Evolutionary conservation across 1,139 yeast genomes (phyloP).

Genomic region (Petasospora rhodanensis): DNA sequence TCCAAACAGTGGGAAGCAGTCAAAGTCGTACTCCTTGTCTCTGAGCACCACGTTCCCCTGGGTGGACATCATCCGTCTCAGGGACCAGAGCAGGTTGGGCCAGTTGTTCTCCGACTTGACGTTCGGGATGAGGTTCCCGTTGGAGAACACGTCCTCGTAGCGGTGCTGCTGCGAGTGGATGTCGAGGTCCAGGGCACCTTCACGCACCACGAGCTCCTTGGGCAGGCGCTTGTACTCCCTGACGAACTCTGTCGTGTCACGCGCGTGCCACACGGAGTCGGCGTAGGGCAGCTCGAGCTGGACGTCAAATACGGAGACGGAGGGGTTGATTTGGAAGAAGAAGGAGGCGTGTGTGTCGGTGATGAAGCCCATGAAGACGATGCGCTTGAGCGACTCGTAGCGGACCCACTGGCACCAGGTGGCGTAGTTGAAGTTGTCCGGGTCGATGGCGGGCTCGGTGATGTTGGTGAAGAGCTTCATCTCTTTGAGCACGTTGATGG

Average conservation of each 20-base stretch:
- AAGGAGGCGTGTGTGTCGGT: slow-evolving; percentile 29
- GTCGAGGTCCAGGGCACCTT: slow-evolving; percentile 8
- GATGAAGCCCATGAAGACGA: slow-evolving; percentile 29
- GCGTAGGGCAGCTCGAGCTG: slow-evolving; percentile 39
- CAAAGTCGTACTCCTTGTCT: slow-evolving; percentile 32
- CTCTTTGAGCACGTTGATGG: slow-evolving; percentile 25
- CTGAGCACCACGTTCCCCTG: slow-evolving; percentile 26
- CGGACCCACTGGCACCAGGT: slow-evolving; percentile 31
- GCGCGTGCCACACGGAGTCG: slow-evolving; percentile 39
- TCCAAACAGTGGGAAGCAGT: slow-evolving; percentile 38
- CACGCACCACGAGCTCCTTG: slow-evolving; percentile 25
- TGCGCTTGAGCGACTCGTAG: slow-evolving; percentile 31
- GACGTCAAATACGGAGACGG: slow-evolving; percentile 34
- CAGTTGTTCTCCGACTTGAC: slow-evolving; percentile 30
- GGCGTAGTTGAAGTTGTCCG: slow-evolving; percentile 4
- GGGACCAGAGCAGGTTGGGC: slow-evolving; percentile 38
- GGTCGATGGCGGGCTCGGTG: slow-evolving; percentile 17
- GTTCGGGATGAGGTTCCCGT: slow-evolving; percentile 16
- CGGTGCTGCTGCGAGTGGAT: slow-evolving; percentile 4
- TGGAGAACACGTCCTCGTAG: slow-evolving; percentile 12
- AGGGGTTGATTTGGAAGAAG: slow-evolving; percentile 18
- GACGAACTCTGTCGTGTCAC: slow-evolving; percentile 26
- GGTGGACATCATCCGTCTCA: slow-evolving; percentile 35
- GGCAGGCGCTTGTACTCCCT: slow-evolving; percentile 32
- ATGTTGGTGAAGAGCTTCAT: slow-evolving; percentile 23